These are phyloP conservation scores for Saussurea involucrata DNA, from an alignment of 129 eudicot genomes.

Conservation along the genomic window DNA sequence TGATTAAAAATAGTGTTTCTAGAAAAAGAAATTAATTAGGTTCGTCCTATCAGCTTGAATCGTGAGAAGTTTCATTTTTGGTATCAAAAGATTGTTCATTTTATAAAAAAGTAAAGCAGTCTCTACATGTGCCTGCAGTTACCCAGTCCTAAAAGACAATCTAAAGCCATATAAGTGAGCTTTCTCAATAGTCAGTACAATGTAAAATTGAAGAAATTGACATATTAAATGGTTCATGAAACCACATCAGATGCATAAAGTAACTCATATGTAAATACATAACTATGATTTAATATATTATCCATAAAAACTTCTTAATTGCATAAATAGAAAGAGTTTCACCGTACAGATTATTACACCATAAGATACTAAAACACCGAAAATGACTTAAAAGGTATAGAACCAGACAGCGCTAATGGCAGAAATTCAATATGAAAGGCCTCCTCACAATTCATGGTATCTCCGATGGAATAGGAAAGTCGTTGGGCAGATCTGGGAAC, in stretches of 20 bases:
- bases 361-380: not conserved
- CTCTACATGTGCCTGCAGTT: not conserved
- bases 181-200: not conserved
- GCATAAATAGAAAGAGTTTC: not conserved
- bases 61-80: not conserved
- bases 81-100: not conserved
- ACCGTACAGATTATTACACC: not conserved
- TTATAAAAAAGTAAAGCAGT: not conserved
- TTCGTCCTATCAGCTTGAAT: not conserved
- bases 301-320: not conserved
- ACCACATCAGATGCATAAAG: not conserved
- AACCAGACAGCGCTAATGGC: not conserved
- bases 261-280: not conserved
- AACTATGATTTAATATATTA: not conserved
- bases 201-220: not conserved
- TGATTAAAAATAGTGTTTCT: not conserved
- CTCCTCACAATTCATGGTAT: slow-evolving; percentile 12
- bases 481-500: slow-evolving; percentile 26
- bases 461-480: slow-evolving; percentile 30
- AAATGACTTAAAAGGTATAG: not conserved
- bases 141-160: not conserved
- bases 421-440: not conserved
- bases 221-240: not conserved
- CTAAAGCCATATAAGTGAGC: not conserved
- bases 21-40: not conserved